phyloP scores from a whole-genome alignment of 2,329 filamentous ascomycete species.

The Biscogniauxia mediterranea region DNA sequence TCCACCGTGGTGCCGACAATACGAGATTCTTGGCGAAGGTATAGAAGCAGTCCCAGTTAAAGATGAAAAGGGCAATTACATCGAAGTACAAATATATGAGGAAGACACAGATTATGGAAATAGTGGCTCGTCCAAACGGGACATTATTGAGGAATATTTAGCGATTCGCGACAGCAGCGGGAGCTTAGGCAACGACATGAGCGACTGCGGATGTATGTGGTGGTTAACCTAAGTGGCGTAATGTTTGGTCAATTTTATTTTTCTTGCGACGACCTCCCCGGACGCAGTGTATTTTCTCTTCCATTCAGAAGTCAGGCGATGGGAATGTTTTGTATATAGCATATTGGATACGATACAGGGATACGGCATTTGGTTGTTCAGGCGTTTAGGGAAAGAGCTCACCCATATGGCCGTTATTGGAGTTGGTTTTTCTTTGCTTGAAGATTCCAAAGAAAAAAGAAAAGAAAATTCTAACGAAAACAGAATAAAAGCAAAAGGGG shows the following conservation, averaged over 20 bases:
- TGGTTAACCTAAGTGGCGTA: conserved; percentile 38
- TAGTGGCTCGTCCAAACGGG: neutral
- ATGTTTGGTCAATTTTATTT: conserved; percentile 3
- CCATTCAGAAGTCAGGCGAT: neutral
- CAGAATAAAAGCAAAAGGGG: neutral
- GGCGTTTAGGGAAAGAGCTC: conserved; percentile 17
- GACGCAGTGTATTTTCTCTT: neutral
- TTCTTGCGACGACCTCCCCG: neutral
- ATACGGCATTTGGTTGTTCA: conserved; percentile 13
- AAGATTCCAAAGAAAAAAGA: neutral
- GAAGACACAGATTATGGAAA: conserved; percentile 24
- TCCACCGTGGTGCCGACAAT: conserved; percentile 47
- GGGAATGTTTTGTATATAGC: conserved; percentile 18
- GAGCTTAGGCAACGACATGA: conserved; percentile 38
- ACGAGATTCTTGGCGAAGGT: conserved; percentile 42
- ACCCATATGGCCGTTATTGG: conserved; percentile 1
- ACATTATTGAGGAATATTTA: conserved; percentile 7
- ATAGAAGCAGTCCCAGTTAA: conserved; percentile 35
- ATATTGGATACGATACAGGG: conserved; percentile 10
- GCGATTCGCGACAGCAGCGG: conserved; percentile 9
- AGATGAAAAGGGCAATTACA: conserved; percentile 38
- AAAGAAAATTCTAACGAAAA: neutral
- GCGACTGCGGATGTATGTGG: conserved; percentile 55
- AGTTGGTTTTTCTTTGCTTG: neutral
- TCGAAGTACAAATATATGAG: conserved; percentile 47